These are phyloP conservation scores for Fusarium albidum DNA, from an alignment of 2,329 filamentous ascomycete genomes.

Conservation along the genomic window DNA sequence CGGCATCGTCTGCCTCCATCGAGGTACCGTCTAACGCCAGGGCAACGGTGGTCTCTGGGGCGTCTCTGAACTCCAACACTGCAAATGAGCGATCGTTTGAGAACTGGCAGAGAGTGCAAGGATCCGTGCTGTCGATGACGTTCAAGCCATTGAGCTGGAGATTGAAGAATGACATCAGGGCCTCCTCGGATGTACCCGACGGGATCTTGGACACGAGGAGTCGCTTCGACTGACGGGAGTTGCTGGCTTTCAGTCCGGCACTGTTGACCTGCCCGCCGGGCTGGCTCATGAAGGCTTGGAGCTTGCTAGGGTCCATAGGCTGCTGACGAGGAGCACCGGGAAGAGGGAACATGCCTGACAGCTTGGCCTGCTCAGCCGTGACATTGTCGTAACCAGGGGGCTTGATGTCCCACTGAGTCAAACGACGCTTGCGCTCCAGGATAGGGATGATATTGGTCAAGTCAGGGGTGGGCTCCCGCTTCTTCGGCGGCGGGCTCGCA, in stretches of 20 bases:
- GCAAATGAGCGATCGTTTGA: constrained; percentile 83
- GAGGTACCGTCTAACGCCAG: constrained; percentile 88
- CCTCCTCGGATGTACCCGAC: constrained; percentile 75
- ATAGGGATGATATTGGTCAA: constrained; percentile 86
- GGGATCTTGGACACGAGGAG: constrained; percentile 89
- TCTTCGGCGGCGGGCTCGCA: constrained; percentile 82
- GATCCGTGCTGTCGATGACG: constrained; percentile 82
- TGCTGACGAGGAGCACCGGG: constrained; percentile 95
- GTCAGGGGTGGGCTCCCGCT: constrained; percentile 95
- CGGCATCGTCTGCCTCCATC: constrained; percentile 78
- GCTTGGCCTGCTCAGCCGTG: constrained; percentile 96
- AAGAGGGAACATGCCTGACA: constrained; percentile 98
- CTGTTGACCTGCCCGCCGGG: constrained; percentile 75
- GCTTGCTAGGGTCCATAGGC: constrained; percentile 90
- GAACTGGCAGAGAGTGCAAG: constrained; percentile 84
- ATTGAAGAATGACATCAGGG: constrained; percentile 87
- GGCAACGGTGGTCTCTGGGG: constrained; percentile 89
- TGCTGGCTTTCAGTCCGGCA: constrained; percentile 87
- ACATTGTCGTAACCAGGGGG: constrained; percentile 98
- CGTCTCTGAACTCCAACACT: constrained; percentile 87
- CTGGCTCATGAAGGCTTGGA: constrained; percentile 96
- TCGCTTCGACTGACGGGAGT: constrained; percentile 93
- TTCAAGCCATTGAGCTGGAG: constrained; percentile 97
- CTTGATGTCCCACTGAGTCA: constrained; percentile 99
- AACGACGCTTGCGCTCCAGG: constrained; percentile 83